Base-by-base conservation (phyloP, 2,329 filamentous ascomycete genomes). In the Grosmannia huntii region DNA sequence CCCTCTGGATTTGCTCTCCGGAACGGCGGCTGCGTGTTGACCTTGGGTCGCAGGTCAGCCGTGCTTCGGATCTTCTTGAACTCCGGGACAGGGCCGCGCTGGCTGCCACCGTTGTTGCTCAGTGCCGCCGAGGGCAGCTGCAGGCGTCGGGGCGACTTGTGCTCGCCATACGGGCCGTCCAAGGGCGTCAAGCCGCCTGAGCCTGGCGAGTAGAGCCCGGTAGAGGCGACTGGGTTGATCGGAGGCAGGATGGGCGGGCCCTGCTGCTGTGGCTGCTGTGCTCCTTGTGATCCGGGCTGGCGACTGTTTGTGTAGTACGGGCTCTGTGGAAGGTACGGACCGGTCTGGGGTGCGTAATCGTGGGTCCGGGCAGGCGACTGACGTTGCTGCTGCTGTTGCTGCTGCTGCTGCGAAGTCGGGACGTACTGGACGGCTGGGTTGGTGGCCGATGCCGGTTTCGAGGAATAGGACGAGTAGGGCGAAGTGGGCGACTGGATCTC, bases 1-100 rank as follows among this genome's bases (percentile, higher is more conserved):
- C 94, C 94, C 69, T 99, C 94, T 2, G 94, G 94, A 66, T 96
- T 95, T 58, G 94, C 94, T 72, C 94, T 84, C 65, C 94, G 83
- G 69, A 95, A 97, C 1, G 90, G 82, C 57, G 94, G 94, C 69
- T 99, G 94, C 23, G 82, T 68, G 71, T 92, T 96, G 69, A 94
- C 84, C 68, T 86, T 88, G 50, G 91, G 89, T 61, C 86, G 82
- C 65, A 99, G 73, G 60, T 97, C 90, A 57, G 82, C 76, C 28
- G 84, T 74, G 28, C 82, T 83, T 61, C 85, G 80, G 65, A 95
- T 78, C 70, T 89, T 91, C 67, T 83, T 85, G 69, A 97, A 96
- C 69, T 94, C 89, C 51, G 92, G 94, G 55, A 96, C 88, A 7
- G 87, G 84, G 14, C 87, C 84, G 68, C 82, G 80, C 23, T 53